Percentiles rank a stretch among this genome's conserved stretches.
Conservation (phyloP, 2,329 filamentous ascomycete genomes). For the Diplodia sapinea region DNA sequence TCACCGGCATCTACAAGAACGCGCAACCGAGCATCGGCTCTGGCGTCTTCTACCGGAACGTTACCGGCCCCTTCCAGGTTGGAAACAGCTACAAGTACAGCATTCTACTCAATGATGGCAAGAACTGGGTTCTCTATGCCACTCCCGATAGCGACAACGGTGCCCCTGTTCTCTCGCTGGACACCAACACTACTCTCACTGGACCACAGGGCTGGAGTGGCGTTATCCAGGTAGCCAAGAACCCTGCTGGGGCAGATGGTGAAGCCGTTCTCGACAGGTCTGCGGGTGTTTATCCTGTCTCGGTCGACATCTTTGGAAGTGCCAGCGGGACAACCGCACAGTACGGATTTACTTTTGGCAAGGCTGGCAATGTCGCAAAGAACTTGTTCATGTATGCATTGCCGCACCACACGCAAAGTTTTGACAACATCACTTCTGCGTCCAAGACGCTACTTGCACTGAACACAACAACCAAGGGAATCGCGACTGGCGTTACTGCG, state of each 20-base stretch:
- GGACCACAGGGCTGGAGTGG: constrained; percentile 54
- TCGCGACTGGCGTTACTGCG: constrained; percentile 68
- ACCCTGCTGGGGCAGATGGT: constrained; percentile 60
- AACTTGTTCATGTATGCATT: constrained; percentile 85
- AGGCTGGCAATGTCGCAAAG: constrained; percentile 64
- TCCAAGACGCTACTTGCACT: constrained; percentile 64
- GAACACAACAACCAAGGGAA: constrained; percentile 84
- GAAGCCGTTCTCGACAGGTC: constrained; percentile 76
- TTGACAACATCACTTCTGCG: constrained; percentile 63
- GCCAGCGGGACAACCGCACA: constrained; percentile 58
- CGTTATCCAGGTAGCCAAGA: constrained; percentile 82
- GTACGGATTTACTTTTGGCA: constrained; percentile 76
- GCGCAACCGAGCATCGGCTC: constrained; percentile 75
- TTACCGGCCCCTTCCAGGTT: constrained; percentile 46
- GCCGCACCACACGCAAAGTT: constrained; percentile 83
- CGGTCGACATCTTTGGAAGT: constrained; percentile 59
- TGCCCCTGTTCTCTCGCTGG: constrained; percentile 71
- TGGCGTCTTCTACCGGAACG: constrained; percentile 74
- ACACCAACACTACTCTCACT: constrained; percentile 69
- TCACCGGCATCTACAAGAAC: constrained; percentile 77
- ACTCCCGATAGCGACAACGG: constrained; percentile 60
- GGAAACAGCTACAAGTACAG: constrained; percentile 76
- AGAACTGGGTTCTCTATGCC: constrained; percentile 80
- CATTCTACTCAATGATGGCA: constrained; percentile 71
- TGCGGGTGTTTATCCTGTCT: constrained; percentile 75